Conservation (phyloP, 1,284 basidiomycete species). For the Apiotrichum porosum region DNA sequence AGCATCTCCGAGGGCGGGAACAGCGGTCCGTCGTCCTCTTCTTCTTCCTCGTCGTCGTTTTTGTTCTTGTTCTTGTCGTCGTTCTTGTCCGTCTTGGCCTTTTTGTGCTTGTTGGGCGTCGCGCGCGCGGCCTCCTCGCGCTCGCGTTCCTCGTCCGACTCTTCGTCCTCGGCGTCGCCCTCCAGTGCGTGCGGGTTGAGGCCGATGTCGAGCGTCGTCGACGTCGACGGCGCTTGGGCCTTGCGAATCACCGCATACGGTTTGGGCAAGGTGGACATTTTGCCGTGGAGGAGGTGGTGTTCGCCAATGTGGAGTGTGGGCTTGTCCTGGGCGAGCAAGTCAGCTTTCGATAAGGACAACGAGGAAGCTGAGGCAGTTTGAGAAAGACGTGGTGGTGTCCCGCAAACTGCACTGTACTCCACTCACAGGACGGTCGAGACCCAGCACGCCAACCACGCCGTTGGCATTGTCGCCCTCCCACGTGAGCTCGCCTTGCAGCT, state of each 20-base stretch:
- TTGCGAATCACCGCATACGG: constrained; percentile 62
- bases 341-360: no score
- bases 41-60: constrained; percentile 19
- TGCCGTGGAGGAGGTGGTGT: constrained; percentile 84
- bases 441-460: constrained; percentile 44
- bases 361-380: no score
- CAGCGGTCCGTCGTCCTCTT: constrained; percentile 29
- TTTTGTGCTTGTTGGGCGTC: constrained; percentile 20
- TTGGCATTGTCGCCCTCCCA: constrained; percentile 51
- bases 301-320: constrained; percentile 70
- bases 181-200: constrained; percentile 1
- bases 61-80: constrained; percentile 3
- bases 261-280: constrained; percentile 67
- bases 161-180: constrained; percentile 21
- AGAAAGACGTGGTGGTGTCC: no score
- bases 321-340: constrained; percentile 56
- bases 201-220: neutral
- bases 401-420: no score
- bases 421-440: constrained; percentile 45
- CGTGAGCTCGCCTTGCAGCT: constrained; percentile 51
- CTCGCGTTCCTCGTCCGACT: constrained; percentile 20
- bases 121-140: constrained; percentile 11
- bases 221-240: constrained; percentile 7
- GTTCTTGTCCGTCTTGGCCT: constrained; percentile 17
- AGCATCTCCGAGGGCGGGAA: constrained; percentile 18